Conservation (phyloP, 78 protist genomes). For the Dictyostelium citrinum region DNA sequence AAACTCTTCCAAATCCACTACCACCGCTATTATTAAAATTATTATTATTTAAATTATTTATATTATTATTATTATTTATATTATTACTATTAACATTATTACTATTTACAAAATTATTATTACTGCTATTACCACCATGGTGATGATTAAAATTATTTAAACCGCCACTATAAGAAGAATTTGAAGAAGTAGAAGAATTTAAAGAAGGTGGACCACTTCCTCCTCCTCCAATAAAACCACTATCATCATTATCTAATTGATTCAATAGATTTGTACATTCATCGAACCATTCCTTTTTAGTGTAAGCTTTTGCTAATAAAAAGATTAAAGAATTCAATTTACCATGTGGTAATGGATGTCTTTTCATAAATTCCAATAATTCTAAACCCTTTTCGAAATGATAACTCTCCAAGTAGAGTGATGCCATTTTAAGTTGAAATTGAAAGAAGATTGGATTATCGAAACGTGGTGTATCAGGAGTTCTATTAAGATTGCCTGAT, state of each 20-base stretch:
- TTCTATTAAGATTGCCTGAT: neutral
- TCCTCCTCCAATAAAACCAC: neutral
- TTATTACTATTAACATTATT: neutral
- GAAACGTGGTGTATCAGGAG: conserved; percentile 35
- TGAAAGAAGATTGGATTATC: conserved; percentile 78
- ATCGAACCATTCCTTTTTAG: conserved; percentile 72
- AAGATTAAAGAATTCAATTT: conserved; percentile 48
- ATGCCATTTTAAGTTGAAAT: conserved; percentile 55
- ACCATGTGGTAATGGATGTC: conserved; percentile 65
- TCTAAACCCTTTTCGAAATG: conserved; percentile 72
- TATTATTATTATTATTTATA: neutral
- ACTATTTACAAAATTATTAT: neutral
- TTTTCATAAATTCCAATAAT: conserved; percentile 46
- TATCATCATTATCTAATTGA: conserved; percentile 66
- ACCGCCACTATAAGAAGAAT: neutral
- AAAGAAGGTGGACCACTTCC: neutral
- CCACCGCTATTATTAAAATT: neutral
- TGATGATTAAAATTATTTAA: neutral
- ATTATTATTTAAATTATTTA: neutral
- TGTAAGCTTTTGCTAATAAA: conserved; percentile 61
- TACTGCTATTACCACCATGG: neutral
- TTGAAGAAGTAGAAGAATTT: neutral
- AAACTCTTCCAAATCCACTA: neutral
- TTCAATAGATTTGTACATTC: conserved; percentile 6
- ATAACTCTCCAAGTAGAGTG: conserved; percentile 72